Evolutionary conservation across 1,139 yeast species (phyloP).

Genomic region (Geotrichum cucujoidarum): DNA sequence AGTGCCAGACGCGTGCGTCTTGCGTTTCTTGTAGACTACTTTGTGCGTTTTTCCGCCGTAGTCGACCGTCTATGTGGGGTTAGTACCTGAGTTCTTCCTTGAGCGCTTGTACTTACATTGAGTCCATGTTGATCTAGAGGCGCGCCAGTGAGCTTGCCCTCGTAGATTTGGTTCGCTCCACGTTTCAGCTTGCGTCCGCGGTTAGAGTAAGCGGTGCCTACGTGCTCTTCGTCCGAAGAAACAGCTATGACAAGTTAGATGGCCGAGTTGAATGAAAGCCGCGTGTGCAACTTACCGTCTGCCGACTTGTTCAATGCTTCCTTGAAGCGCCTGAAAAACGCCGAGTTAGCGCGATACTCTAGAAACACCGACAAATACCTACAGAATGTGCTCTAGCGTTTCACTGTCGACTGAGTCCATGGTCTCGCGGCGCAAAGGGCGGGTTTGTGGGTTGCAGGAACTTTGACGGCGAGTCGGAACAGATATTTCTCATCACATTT

Average conservation of each 20-base stretch:
- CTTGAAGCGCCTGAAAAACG: slow-evolving; percentile 10
- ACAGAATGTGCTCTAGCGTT: slow-evolving; percentile 1
- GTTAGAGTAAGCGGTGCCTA: slow-evolving; percentile 39
- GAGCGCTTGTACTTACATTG: slow-evolving; percentile 23
- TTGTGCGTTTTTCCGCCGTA: slow-evolving; percentile 35
- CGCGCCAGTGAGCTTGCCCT: slow-evolving; percentile 39
- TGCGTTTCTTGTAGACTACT: slow-evolving; percentile 34
- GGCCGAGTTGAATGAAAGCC: not conserved
- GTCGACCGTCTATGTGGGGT: slow-evolving; percentile 28
- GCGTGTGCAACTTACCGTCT: slow-evolving; percentile 10
- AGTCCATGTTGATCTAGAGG: slow-evolving; percentile 33
- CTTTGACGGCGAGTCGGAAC: no score
- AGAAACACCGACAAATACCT: not conserved
- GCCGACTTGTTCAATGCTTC: slow-evolving; percentile 13
- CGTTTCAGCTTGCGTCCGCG: slow-evolving; percentile 58
- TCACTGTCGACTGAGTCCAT: slow-evolving; percentile 1
- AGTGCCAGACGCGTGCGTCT: slow-evolving; percentile 21
- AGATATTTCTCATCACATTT: no score
- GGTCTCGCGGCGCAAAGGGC: no score
- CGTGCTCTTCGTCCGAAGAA: slow-evolving; percentile 24
- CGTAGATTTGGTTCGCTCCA: slow-evolving; percentile 41
- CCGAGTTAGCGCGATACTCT: not conserved
- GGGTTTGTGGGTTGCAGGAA: no score
- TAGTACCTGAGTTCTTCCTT: not conserved
- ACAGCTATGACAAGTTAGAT: slow-evolving; percentile 16